A percentile compares a stretch with the other conserved stretches of the same genome.
Evolutionary conservation across 2,329 filamentous ascomycete species (phyloP).

Genomic region (Diaporthe batatas): DNA sequence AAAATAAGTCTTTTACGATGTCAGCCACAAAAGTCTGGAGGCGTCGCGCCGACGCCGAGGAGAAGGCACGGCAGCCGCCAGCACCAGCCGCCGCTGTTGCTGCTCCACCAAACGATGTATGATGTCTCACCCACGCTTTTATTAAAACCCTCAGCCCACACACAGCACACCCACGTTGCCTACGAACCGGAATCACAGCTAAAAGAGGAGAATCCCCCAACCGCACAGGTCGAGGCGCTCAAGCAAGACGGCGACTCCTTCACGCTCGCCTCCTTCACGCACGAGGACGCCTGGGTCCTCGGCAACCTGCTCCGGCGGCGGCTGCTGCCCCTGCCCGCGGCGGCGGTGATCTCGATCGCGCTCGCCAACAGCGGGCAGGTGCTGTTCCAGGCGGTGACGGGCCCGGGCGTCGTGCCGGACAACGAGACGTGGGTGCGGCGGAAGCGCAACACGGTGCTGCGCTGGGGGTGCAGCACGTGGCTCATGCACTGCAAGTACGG

Average conservation of each 20-base stretch:
- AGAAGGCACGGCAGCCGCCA: constrained; percentile 10
- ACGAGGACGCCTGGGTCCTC: constrained; percentile 74
- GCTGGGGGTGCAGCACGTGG: constrained; percentile 80
- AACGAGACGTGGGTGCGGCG: constrained; percentile 78
- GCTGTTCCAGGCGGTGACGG: constrained; percentile 78
- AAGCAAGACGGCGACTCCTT: constrained; percentile 58
- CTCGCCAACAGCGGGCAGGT: constrained; percentile 70
- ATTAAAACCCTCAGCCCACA: too few relatives aligned
- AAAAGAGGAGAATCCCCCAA: background rate
- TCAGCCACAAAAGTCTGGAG: constrained; percentile 21
- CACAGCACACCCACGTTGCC: too few relatives aligned
- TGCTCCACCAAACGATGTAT: constrained; percentile 43
- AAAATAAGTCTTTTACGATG: background rate
- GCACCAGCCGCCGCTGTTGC: constrained; percentile 39
- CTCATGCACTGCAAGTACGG: constrained; percentile 76
- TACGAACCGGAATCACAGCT: background rate
- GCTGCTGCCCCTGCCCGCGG: constrained; percentile 66
- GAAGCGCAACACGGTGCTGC: constrained; percentile 79
- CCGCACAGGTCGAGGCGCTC: constrained; percentile 47
- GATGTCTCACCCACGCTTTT: background rate
- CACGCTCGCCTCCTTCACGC: constrained; percentile 68
- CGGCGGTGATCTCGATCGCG: constrained; percentile 74
- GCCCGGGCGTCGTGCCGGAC: constrained; percentile 77
- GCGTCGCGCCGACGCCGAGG: constrained; percentile 27
- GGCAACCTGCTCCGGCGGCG: constrained; percentile 74